Percentiles rank a stretch among this genome's conserved stretches.
These are phyloP conservation scores for Samsoniella hepiali DNA, from an alignment of 2,329 filamentous ascomycete species.

Conservation along the genomic window DNA sequence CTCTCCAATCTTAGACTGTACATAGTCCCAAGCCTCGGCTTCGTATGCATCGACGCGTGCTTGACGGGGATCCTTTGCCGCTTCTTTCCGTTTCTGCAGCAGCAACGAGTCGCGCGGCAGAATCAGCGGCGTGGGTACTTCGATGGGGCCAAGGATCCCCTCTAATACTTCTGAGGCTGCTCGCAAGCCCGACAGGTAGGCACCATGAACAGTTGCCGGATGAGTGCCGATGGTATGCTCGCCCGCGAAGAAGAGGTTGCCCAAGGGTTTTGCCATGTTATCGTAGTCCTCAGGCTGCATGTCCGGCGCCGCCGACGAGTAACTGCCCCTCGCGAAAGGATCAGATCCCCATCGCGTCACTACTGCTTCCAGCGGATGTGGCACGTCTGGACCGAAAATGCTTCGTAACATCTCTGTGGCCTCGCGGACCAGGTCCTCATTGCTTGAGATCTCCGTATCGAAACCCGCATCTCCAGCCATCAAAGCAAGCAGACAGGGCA, in stretches of 20 bases:
- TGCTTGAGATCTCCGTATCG: conserved; percentile 74
- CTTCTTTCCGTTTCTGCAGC: conserved; percentile 54
- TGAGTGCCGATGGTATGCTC: conserved; percentile 96
- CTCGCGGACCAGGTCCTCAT: conserved; percentile 74
- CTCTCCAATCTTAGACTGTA: conserved; percentile 63
- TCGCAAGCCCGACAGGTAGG: conserved; percentile 88
- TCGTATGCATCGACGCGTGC: conserved; percentile 57
- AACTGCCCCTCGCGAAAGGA: conserved; percentile 87
- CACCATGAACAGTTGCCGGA: conserved; percentile 94
- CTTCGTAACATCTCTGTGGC: conserved; percentile 74
- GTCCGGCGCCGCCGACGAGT: conserved; percentile 84
- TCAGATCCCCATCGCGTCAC: conserved; percentile 92
- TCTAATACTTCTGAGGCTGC: conserved; percentile 85
- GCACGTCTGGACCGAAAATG: conserved; percentile 70
- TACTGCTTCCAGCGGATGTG: conserved; percentile 77
- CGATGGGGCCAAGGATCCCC: conserved; percentile 74
- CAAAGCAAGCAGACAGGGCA: conserved; percentile 82
- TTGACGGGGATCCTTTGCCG: conserved; percentile 47
- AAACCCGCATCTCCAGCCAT: conserved; percentile 96
- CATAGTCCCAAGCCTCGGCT: conserved; percentile 48
- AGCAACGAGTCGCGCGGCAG: conserved; percentile 55
- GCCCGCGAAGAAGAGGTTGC: conserved; percentile 90
- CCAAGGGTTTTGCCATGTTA: conserved; percentile 77
- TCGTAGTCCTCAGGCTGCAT: conserved; percentile 89
- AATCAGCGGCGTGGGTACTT: conserved; percentile 72